Conservation (phyloP, 2,329 filamentous ascomycete genomes). For the Zymoseptoria brevis region DNA sequence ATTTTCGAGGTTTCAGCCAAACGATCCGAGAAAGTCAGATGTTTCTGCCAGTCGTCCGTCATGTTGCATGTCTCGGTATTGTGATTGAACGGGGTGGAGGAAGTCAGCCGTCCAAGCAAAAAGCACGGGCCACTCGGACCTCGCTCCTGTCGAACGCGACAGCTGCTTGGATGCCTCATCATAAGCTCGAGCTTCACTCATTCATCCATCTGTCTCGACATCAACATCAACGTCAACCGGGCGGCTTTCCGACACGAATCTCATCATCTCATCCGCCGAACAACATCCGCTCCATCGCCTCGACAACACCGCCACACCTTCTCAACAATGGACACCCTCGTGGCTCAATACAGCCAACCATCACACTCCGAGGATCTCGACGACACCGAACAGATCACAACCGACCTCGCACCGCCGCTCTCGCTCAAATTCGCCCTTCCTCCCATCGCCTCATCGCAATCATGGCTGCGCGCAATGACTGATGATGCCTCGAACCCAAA, state of each 20-base stretch:
- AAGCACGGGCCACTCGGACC: no score
- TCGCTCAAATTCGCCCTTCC: constrained; percentile 93
- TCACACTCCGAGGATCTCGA: constrained; percentile 67
- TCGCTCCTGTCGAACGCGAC: background rate
- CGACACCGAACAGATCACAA: constrained; percentile 55
- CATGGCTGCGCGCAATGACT: constrained; percentile 93
- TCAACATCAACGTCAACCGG: background rate
- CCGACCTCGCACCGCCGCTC: constrained; percentile 63
- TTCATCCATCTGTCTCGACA: background rate
- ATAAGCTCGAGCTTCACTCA: no score
- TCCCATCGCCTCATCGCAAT: constrained; percentile 78
- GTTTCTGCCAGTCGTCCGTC: constrained; percentile 33
- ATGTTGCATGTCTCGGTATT: constrained; percentile 5
- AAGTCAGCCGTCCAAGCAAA: no score
- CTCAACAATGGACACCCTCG: constrained; percentile 74
- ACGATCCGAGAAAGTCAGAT: constrained; percentile 39
- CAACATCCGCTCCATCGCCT: background rate
- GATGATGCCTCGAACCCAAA: constrained; percentile 95
- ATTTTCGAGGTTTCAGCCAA: constrained; percentile 40
- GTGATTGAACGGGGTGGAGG: no score
- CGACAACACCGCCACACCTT: background rate
- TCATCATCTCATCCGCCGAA: background rate
- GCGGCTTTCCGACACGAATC: background rate
- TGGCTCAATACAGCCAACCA: constrained; percentile 82
- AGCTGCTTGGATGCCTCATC: no score